Conservation (phyloP, 768 basidiomycete species). For the Gyrodon lividus region DNA sequence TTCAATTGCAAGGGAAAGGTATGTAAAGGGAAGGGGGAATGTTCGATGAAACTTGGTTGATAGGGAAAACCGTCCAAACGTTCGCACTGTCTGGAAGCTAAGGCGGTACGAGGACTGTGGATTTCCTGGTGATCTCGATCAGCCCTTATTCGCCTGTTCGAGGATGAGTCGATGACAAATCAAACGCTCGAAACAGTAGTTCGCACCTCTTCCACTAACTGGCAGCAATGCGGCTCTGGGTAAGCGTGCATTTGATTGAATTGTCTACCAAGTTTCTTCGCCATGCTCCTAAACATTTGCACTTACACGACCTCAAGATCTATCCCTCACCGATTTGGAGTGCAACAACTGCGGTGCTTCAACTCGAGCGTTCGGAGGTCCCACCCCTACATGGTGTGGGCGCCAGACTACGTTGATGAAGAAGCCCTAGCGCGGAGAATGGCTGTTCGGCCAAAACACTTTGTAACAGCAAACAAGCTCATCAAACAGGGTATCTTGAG, state of each 20-base stretch:
- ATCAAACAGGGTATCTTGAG: constrained; percentile 49
- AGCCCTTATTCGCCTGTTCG: too few relatives aligned
- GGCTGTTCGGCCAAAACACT: constrained; percentile 52
- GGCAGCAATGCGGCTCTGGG: too few relatives aligned
- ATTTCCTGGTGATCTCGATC: too few relatives aligned
- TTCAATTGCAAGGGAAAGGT: background rate
- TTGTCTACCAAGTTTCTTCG: too few relatives aligned
- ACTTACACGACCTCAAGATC: background rate
- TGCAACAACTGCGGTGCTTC: constrained; percentile 14
- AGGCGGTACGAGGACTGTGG: background rate
- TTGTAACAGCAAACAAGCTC: constrained; percentile 42
- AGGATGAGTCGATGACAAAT: constrained; percentile 7
- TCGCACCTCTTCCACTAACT: background rate
- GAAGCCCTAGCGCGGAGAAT: constrained; percentile 57
- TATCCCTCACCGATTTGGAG: background rate
- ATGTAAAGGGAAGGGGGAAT: background rate
- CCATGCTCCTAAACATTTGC: background rate
- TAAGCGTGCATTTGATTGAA: too few relatives aligned
- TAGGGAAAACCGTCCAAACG: background rate
- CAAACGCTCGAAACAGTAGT: constrained; percentile 6
- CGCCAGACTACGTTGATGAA: constrained; percentile 62
- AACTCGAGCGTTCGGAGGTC: constrained; percentile 5
- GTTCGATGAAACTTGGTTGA: background rate
- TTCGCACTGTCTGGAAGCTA: background rate
- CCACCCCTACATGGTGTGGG: constrained; percentile 48